Percentiles rank a stretch among this genome's conserved stretches.
These are phyloP conservation scores for Cantharellus anzutake DNA, from an alignment of 768 basidiomycete genomes.

Conservation along the genomic window DNA sequence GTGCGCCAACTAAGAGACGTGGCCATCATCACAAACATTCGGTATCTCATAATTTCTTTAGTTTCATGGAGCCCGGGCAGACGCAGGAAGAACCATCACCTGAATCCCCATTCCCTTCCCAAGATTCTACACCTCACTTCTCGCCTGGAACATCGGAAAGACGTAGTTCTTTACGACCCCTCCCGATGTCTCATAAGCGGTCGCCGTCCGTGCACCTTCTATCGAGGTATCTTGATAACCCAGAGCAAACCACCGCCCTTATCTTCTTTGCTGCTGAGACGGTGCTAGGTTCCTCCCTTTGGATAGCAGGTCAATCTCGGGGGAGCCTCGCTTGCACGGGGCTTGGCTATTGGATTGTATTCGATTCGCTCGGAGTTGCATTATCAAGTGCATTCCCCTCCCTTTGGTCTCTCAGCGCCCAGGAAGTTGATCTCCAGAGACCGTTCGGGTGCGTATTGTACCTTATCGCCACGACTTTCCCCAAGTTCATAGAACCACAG, in stretches of 20 bases:
- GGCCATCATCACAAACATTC: slow-evolving; percentile 92
- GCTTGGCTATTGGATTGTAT: slow-evolving; percentile 90
- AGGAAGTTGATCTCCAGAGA: slow-evolving; percentile 17
- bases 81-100: no score
- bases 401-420: slow-evolving; percentile 23
- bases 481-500: no score
- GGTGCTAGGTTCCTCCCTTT: slow-evolving; percentile 32
- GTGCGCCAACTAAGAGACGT: no score
- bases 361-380: slow-evolving; percentile 72
- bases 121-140: no score
- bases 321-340: slow-evolving; percentile 81
- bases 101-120: no score
- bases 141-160: slow-evolving; percentile 1
- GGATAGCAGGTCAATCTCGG: slow-evolving; percentile 77
- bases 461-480: no score
- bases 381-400: slow-evolving; percentile 17
- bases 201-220: neutral
- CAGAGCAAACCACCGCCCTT: slow-evolving; percentile 1
- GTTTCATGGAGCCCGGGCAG: slow-evolving; percentile 79
- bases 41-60: slow-evolving; percentile 86
- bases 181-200: neutral
- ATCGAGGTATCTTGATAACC: neutral
- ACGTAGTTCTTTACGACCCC: neutral
- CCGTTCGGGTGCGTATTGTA: no score
- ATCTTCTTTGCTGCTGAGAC: slow-evolving; percentile 18